Base-by-base conservation (phyloP, 148 eudicot genomes). In the Chenopodium quinoa region DNA sequence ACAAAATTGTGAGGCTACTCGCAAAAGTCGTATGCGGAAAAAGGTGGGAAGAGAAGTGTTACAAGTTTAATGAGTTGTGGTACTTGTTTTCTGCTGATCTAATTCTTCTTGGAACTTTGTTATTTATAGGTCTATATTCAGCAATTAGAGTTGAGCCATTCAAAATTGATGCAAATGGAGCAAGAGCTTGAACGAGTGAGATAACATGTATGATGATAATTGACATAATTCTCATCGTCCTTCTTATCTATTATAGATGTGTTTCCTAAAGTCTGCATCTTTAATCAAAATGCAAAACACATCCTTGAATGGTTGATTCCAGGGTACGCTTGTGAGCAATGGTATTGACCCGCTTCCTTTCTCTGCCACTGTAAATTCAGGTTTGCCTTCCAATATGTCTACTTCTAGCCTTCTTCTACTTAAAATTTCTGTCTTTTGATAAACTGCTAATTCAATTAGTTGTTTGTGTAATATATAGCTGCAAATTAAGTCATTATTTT, bases 1-100 rank as follows among this genome's bases (percentile, higher is more conserved):
- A 79, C 99, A 96, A 85, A 96, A 96, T 78, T 97, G 99, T 71
- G 98, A 96, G 86, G 99, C 99, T 78, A 98, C 99, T 84, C 98
- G 99, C 37, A 96, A 96, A 89, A 92, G 99, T 80, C 98, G 99
- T 73, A 83, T 93, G 78, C 85, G 99, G 80, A 96, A 93, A 87
- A 96, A 96, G 98, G 99, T 96, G 77, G 44, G 83, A 58, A 78
- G 50, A 40, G 65, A 71, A 37, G 48, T 32, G 22, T 71, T 20
- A 44, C 1, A 40, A 14, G 50, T 23, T 66, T 63, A 11, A 52
- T 52, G 44, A 46, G 74, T n/a, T 73, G 27, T 11, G 2, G 76
- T 68, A 44, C 32, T 40, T 63, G 22, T 47, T 71, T 75, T 40
- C 75, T 67, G 46, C 46, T 82, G 79, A 79, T 73, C 25, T 75